Evolutionary conservation across 1,139 yeast species (phyloP), one percentile per base, ranked within the genome.

Genomic region (Suhomyces maxii): DNA sequence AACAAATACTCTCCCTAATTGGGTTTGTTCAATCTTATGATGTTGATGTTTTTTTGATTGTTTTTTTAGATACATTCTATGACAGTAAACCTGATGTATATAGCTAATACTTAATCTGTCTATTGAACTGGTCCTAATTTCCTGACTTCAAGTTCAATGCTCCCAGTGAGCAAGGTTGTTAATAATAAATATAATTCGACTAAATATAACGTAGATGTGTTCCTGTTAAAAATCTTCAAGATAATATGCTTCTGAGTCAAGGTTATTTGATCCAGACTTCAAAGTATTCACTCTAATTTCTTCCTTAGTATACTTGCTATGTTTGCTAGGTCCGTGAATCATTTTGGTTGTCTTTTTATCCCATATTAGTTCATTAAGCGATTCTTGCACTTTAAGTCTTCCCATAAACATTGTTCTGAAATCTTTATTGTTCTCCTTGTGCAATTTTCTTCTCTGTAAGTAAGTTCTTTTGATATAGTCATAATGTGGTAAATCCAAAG

Each of bases 171-270:
- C 6, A 28, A 18, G 23, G 23, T 35, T 35, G 36, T 9, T 36
- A 6, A 28, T 18, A 36, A 26, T 13, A 13, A 13, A 41, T 36
- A 13, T 11, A 30, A 13, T 11, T 10, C n/a, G 12, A 33, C 9
- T 10, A 6, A n/a, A 12, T 33, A 33, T 33, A 3, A 18, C 6
- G 7, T 23, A 36, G 34, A 23, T 37, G 4, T 12, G 30, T 8
- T n/a, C 12, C n/a, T 26, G 28, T 35, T 34, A 41, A 36, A 34
- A 51, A 34, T 50, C 48, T 9, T 48, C 49, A 14, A 50, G 43
- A 26, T 43, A 33, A 30, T 52, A 52, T 7, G 44, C 42, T 11
- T 45, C 37, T 6, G 49, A 43, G 14, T 52, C 51, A n/a, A 52
- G 40, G 9, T 28, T 34, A 32, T 46, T 48, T 6, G 46, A 40